phyloP scores from a whole-genome alignment of 2,329 filamentous ascomycete genomes.

The Elsinoe fawcettii region DNA sequence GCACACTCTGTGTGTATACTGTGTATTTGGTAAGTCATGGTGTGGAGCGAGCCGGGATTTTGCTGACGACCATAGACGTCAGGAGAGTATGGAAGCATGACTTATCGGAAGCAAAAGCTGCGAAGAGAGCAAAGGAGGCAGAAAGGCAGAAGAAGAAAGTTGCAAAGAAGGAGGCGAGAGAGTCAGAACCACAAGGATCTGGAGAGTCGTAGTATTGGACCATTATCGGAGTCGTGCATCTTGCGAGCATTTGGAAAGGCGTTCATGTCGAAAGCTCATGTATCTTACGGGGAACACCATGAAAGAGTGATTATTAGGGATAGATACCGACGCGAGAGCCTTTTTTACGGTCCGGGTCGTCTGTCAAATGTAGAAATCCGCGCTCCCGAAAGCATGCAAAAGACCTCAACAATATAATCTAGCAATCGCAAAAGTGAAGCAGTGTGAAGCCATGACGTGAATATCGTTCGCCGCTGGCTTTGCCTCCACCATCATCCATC shows the following conservation, averaged over 20 bases:
- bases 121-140: slow-evolving; percentile 1
- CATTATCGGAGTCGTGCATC: neutral
- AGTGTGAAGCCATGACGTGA: neutral
- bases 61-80: neutral
- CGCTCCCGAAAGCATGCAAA: too few relatives aligned
- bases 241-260: neutral
- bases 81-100: slow-evolving; percentile 11
- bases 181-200: neutral
- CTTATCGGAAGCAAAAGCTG: slow-evolving; percentile 4
- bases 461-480: neutral
- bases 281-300: neutral
- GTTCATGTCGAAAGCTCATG: neutral
- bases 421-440: neutral
- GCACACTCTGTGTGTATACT: slow-evolving; percentile 81
- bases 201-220: neutral
- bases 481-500: neutral
- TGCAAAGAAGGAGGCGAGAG: neutral
- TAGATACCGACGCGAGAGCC: neutral
- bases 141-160: neutral
- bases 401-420: too few relatives aligned
- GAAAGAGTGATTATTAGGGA: too few relatives aligned
- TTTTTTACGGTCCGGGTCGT: too few relatives aligned
- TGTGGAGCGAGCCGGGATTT: neutral
- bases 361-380: too few relatives aligned
- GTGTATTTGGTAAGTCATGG: slow-evolving; percentile 64